Base-by-base conservation (phyloP, 129 eudicot genomes). In the Flaveria sonorensis region DNA sequence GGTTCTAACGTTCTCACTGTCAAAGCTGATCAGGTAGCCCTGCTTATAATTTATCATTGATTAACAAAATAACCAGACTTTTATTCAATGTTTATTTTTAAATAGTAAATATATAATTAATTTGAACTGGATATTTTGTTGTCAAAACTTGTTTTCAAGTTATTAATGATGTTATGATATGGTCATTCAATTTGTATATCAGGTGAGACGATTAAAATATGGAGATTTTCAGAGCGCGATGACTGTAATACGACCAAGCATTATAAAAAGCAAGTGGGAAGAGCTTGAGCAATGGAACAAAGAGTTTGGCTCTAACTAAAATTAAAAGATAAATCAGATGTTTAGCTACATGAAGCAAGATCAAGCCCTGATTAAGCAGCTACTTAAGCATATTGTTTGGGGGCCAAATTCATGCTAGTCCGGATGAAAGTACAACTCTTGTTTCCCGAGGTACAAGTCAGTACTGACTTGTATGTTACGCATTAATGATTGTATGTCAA, bases 271-370 rank as follows among this genome's bases (percentile, higher is more conserved):
- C 88, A 90, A 88, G 80, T 95, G 99, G 99, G 84, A 84, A 77
- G 96, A 92, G 87, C 99, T 95, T 64, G 97, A 95, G 71, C 81
- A 63, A 52, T 95, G 99, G 99, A 95, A 95, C 84, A 84, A 82
- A 24, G 90, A 89, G 69, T 95, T 89, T 71, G 99, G 99, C 32
- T 84, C 99, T 32, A 92, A 85, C 82, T 92, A 86, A 83, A 36
- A 72, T 7, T 52, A 71, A 69, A 30, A 47, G 23, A 70, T 24
- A 5, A 47, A 19, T 62, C 28, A 20, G 36, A 56, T 61, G 32
- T 78, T 71, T 26, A n/a, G 28, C 53, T 59, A 45, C 63, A 2
- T 8, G 52, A 70, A 78, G 47, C 82, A 77, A 23, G 16, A 16
- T 69, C 40, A 46, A 60, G 28, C n/a, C 26, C 18, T 43, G 46